Percentiles rank a stretch among this genome's conserved stretches.
Evolutionary conservation across 345 rosid genomes (phyloP).

Genomic region (Diplotaxis tenuifolia): DNA sequence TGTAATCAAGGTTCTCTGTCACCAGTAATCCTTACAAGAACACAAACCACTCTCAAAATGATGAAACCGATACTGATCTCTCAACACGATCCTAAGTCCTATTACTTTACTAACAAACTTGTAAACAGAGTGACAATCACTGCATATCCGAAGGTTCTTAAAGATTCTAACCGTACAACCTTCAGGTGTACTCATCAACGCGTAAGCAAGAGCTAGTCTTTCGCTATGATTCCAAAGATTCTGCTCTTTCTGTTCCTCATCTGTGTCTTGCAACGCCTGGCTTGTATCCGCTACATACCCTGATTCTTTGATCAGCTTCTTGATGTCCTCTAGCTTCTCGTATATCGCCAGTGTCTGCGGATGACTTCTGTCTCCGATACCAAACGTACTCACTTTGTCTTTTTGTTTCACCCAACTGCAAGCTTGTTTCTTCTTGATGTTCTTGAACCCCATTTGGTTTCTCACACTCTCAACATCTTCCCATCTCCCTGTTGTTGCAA

Average conservation of each 20-base stretch:
- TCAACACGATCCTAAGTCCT: conserved; percentile 50
- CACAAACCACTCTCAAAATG: conserved; percentile 72
- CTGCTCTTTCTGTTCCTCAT: conserved; percentile 90
- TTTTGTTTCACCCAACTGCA: conserved; percentile 92
- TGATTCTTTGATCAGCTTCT: conserved; percentile 70
- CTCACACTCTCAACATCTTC: conserved; percentile 65
- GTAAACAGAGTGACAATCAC: conserved; percentile 82
- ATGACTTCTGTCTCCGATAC: conserved; percentile 74
- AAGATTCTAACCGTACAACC: conserved; percentile 61
- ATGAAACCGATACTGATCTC: conserved; percentile 85
- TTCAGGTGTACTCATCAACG: conserved; percentile 57
- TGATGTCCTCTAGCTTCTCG: conserved; percentile 71
- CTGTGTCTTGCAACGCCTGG: conserved; percentile 78
- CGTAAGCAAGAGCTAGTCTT: conserved; percentile 83
- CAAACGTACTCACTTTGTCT: conserved; percentile 56
- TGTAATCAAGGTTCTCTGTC: conserved; percentile 29
- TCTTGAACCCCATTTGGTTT: conserved; percentile 66
- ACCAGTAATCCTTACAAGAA: conserved; percentile 86
- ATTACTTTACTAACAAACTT: conserved; percentile 61
- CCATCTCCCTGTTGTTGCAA: conserved; percentile 87
- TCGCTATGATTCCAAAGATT: conserved; percentile 90
- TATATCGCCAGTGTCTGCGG: conserved; percentile 54
- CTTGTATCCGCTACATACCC: conserved; percentile 81
- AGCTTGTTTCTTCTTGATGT: conserved; percentile 76
- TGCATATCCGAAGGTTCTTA: conserved; percentile 83